Evolutionary conservation across 352 stramenopile genomes (phyloP), one percentile per base, ranked within the genome.

Genomic region (Phytophthora sojae): DNA sequence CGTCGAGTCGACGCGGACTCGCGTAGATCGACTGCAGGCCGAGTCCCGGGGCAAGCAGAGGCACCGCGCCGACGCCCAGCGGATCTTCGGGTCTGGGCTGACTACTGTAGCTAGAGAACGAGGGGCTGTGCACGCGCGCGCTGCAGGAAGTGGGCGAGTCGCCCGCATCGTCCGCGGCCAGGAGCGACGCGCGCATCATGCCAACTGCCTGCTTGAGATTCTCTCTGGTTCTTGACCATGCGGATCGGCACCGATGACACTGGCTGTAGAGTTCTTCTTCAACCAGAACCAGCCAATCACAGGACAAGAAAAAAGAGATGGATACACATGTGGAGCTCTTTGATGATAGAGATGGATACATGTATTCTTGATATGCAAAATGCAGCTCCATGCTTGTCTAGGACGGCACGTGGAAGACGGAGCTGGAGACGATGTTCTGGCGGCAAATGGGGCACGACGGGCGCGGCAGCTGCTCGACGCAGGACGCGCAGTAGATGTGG

Each of bases 401-500:
- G 9, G 80, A 91, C 1, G 88, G 83, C 11, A 91, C 80, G 53
- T 93, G 86, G 62, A 96, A 96, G 4, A 67, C 60, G 11, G 86
- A 92, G 51, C 78, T 90, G 29, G 75, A 80, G 23, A 64, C 50
- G 57, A 96, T 92, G 64, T 72, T 59, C 52, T 92, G 71, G 32
- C 88, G 82, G 42, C 88, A 94, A 42, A 94, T 82, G 26, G 88
- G 88, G 47, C 88, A 96, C 63, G 84, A 86, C 3, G 73, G 80
- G 9, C 79, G 82, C 15, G 82, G 86, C 19, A 96, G 68, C 8
- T 80, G 85, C 44, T 80, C 63, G 19, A 94, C 75, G 56, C 89
- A 96, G n/a, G 57, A 64, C 12, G 72, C 67, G 69, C 88, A 96
- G 69, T 95, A 94, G 39, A 94, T 93, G 75, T 96, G 88, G 30